Evolutionary conservation across 352 stramenopile genomes (phyloP), one percentile per base, ranked within the genome.

Genomic region (Elongisporangium anandrum): DNA sequence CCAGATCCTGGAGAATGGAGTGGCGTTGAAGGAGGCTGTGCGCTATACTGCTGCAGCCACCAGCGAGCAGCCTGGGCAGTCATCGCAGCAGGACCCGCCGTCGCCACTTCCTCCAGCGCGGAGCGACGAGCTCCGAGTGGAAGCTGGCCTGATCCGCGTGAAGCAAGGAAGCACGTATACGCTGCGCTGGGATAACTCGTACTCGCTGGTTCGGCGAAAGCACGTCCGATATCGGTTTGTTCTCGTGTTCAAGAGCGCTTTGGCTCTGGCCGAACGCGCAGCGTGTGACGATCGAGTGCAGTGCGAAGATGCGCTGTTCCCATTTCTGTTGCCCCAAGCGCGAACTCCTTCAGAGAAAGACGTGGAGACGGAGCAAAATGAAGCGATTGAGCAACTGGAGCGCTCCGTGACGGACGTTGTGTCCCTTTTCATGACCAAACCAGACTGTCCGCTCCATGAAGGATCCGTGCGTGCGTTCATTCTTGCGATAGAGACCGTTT

Each of bases 141-240:
- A 41, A 41, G 29, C 29, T 41, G 29, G 29, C 29, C 6, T 41
- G 29, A 41, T 41, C 29, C 29, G 29, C 16, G 50, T 83, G 17
- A 67, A 70, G 51, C 39, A 48, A 2, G 75, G 64, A n/a, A 63
- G 52, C n/a, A 59, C 75, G 24, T 85, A 84, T 60, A 81, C 79
- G 38, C 70, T 92, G 41, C 69, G 68, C 5, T 92, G 83, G 83
- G 81, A 90, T 56, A 92, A 92, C 59, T 77, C 73, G 29, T 92
- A 92, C 65, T 92, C 83, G 53, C 65, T 88, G 26, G 65, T 90
- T 22, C 79, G 83, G 4, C 75, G 84, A 64, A 92, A 92, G 41
- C 58, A 70, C 13, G 65, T 93, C 20, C 66, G 66, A 19, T 93
- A 91, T 53, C 71, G 83, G 8, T 77, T 81, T 19, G 54, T 88